phyloP scores from a whole-genome alignment of 2,329 filamentous ascomycete genomes.

The Pezicula carpinea region DNA sequence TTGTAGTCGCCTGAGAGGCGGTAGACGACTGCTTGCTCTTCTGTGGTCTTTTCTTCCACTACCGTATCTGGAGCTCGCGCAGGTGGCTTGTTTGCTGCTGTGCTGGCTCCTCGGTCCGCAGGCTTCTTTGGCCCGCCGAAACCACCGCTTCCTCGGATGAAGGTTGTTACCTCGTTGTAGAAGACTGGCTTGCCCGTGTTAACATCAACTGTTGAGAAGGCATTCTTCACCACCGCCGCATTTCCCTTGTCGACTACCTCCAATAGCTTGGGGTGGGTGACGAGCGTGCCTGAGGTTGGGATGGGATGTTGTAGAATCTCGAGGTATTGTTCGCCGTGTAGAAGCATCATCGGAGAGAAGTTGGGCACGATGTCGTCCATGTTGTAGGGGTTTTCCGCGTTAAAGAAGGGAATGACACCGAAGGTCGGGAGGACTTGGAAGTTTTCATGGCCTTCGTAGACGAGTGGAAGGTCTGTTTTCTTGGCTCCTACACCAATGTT shows the following conservation, averaged over 20 bases:
- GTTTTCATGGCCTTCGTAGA: slow-evolving; percentile 86
- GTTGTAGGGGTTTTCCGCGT: slow-evolving; percentile 73
- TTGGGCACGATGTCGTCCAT: slow-evolving; percentile 84
- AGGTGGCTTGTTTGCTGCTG: slow-evolving; percentile 74
- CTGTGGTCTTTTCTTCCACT: slow-evolving; percentile 78
- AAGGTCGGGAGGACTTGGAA: slow-evolving; percentile 96
- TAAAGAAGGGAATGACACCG: slow-evolving; percentile 92
- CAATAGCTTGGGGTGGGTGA: slow-evolving; percentile 74
- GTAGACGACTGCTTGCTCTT: slow-evolving; percentile 92
- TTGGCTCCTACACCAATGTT: slow-evolving; percentile 93
- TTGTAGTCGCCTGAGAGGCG: slow-evolving; percentile 92
- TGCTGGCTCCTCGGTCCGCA: slow-evolving; percentile 72
- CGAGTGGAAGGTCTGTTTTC: slow-evolving; percentile 77
- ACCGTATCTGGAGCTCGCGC: slow-evolving; percentile 73
- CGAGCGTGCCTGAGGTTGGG: slow-evolving; percentile 73
- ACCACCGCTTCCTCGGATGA: slow-evolving; percentile 85
- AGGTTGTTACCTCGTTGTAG: slow-evolving; percentile 94
- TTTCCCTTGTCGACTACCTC: slow-evolving; percentile 96
- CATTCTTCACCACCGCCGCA: slow-evolving; percentile 76
- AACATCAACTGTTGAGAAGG: slow-evolving; percentile 78
- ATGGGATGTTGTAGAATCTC: slow-evolving; percentile 91
- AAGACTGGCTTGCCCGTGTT: slow-evolving; percentile 85
- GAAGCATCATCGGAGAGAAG: slow-evolving; percentile 97
- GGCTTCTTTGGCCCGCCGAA: slow-evolving; percentile 82
- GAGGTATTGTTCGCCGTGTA: slow-evolving; percentile 97